phyloP scores from a whole-genome alignment of 306 rosid genomes.

The Betula pendula region DNA sequence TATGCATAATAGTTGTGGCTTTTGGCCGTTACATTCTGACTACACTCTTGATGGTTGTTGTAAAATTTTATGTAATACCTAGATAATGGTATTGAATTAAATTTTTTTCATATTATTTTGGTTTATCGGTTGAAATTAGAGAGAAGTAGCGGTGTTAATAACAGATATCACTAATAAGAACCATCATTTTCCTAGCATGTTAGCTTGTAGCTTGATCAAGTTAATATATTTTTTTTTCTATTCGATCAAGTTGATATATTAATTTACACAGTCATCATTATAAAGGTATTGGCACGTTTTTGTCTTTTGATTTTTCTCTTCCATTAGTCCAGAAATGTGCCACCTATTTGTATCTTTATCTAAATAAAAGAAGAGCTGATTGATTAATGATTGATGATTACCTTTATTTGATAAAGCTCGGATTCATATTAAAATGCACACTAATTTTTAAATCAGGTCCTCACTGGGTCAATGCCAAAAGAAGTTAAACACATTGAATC shows the following conservation, averaged over 20 bases:
- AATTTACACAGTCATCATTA: neutral
- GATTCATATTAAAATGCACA: neutral
- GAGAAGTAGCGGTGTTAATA: neutral
- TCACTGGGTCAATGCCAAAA: slow-evolving; percentile 76
- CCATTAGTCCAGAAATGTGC: neutral
- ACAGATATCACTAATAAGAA: neutral
- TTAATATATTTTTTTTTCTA: no score
- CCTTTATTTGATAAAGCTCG: neutral
- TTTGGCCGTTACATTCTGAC: neutral
- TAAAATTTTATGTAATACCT: neutral
- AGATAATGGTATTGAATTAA: neutral
- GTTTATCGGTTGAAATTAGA: neutral
- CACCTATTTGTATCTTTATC: neutral
- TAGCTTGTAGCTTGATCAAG: neutral
- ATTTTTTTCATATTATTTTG: neutral
- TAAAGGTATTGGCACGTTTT: neutral
- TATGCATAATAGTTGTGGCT: slow-evolving; percentile 6
- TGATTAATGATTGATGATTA: neutral
- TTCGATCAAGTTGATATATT: neutral
- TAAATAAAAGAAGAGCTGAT: neutral
- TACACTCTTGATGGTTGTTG: neutral
- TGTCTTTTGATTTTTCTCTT: neutral
- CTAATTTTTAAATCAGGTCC: slow-evolving; percentile 48
- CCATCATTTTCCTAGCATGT: neutral
- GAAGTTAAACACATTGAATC: slow-evolving; percentile 83